Evolutionary conservation across 2,329 filamentous ascomycete genomes (phyloP).

Genomic region (Alternaria gaisen): DNA sequence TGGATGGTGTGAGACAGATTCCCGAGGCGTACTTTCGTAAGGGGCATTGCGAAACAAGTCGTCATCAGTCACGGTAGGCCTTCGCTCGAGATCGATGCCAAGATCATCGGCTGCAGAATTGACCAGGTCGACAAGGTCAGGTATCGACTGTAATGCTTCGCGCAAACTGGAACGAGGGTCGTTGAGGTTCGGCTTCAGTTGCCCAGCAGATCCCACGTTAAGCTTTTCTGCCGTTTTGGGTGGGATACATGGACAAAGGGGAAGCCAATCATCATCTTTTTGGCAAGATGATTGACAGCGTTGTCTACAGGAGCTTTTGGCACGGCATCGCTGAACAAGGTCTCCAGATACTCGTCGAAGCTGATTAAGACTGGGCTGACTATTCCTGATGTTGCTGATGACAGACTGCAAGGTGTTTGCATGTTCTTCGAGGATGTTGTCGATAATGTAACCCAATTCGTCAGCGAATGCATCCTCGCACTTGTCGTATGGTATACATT

Average conservation of each 20-base stretch:
- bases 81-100: conserved; percentile 42
- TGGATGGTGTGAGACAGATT: conserved; percentile 8
- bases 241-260: conserved; percentile 19
- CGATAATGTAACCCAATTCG: conserved; percentile 51
- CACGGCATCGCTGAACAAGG: conserved; percentile 26
- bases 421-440: conserved; percentile 54
- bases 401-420: conserved; percentile 49
- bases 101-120: conserved; percentile 49
- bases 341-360: conserved; percentile 30
- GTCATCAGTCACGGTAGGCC: conserved; percentile 35
- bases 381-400: conserved; percentile 50
- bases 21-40: conserved; percentile 21
- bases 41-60: conserved; percentile 35
- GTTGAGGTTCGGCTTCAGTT: conserved; percentile 44
- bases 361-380: conserved; percentile 28
- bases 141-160: conserved; percentile 40
- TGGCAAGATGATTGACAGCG: conserved; percentile 9
- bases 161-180: conserved; percentile 32
- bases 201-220: conserved; percentile 35
- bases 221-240: conserved; percentile 38
- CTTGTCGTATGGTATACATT: conserved; percentile 27
- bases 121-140: conserved; percentile 49
- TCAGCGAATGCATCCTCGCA: conserved; percentile 40
- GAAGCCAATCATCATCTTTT: conserved; percentile 16
- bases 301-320: conserved; percentile 5